Evolutionary conservation across 2,329 filamentous ascomycete genomes (phyloP).

Genomic region (Niveomyces coronatus): DNA sequence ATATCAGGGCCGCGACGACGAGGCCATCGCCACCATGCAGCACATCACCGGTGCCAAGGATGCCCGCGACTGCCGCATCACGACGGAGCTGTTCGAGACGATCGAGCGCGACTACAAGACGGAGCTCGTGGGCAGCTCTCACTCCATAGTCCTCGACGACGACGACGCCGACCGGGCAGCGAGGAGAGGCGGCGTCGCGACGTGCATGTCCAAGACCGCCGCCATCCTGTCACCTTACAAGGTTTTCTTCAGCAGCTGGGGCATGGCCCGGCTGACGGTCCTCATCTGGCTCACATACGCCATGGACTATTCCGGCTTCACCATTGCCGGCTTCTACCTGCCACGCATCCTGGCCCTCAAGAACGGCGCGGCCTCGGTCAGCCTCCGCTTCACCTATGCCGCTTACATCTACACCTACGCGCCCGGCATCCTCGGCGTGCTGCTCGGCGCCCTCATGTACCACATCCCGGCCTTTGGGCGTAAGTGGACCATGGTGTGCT

Average conservation of each 20-base stretch:
- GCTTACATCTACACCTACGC: constrained; percentile 45
- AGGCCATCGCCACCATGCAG: constrained; percentile 37
- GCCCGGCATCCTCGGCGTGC: constrained; percentile 39
- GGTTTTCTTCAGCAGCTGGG: constrained; percentile 22
- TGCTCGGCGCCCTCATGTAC: constrained; percentile 33
- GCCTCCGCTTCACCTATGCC: constrained; percentile 37
- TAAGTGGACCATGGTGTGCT: constrained; percentile 34
- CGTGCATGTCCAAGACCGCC: constrained; percentile 12
- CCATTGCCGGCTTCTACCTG: constrained; percentile 31
- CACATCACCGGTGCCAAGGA: constrained; percentile 32
- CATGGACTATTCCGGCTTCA: constrained; percentile 29
- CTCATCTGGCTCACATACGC: constrained; percentile 28
- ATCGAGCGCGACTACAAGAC: constrained; percentile 15
- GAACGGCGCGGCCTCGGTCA: constrained; percentile 33
- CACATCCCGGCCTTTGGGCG: constrained; percentile 28
- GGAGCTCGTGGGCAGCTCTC: constrained; percentile 12
- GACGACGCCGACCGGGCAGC: too few species aligned
- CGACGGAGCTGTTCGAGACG: constrained; percentile 24
- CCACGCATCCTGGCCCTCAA: constrained; percentile 41
- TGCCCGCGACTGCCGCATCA: constrained; percentile 23
- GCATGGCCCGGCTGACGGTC: constrained; percentile 25
- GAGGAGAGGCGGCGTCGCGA: too few species aligned
- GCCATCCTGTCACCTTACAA: constrained; percentile 18
- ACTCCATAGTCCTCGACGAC: constrained; percentile 12
- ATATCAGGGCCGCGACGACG: constrained; percentile 30